These are phyloP conservation scores for Ramaria sp. DNA, from an alignment of 768 basidiomycete species.

Conservation along the genomic window DNA sequence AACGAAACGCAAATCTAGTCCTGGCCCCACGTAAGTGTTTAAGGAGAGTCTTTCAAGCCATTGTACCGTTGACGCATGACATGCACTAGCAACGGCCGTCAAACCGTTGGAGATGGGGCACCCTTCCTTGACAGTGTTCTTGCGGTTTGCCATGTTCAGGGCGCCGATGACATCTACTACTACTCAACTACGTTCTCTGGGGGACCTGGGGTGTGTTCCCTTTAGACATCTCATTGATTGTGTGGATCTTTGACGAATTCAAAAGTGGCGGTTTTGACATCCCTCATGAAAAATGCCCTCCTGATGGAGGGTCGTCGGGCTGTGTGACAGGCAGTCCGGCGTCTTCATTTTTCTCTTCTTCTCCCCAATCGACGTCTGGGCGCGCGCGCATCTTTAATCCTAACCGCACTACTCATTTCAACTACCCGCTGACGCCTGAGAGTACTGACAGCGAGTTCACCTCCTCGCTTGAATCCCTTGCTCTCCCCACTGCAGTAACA, in stretches of 20 bases:
- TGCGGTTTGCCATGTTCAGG: constrained; percentile 78
- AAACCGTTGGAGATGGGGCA: constrained; percentile 97
- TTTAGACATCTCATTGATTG: neutral
- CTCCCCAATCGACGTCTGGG: constrained; percentile 13
- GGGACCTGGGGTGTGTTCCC: constrained; percentile 66
- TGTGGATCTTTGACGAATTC: neutral
- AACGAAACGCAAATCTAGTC: constrained; percentile 77
- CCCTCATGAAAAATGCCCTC: constrained; percentile 89
- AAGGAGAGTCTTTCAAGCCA: neutral
- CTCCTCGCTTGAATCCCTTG: constrained; percentile 8
- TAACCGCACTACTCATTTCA: constrained; percentile 4
- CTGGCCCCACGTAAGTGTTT: constrained; percentile 76
- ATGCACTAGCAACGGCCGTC: constrained; percentile 79
- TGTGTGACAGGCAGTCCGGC: constrained; percentile 92
- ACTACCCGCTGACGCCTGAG: constrained; percentile 10
- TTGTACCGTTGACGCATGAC: neutral
- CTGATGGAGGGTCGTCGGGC: constrained; percentile 87
- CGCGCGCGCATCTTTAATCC: neutral
- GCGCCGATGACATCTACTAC: constrained; percentile 75
- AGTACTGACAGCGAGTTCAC: constrained; percentile 3
- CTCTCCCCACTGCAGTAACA: constrained; percentile 14
- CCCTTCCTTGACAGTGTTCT: constrained; percentile 67
- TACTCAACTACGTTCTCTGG: constrained; percentile 93
- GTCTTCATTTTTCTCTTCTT: constrained; percentile 41
- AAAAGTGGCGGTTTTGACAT: constrained; percentile 91